A percentile compares a stretch with the other conserved stretches of the same genome.
Evolutionary conservation across 2,329 filamentous ascomycete species (phyloP).

Genomic region (Parafenestella ontariensis): DNA sequence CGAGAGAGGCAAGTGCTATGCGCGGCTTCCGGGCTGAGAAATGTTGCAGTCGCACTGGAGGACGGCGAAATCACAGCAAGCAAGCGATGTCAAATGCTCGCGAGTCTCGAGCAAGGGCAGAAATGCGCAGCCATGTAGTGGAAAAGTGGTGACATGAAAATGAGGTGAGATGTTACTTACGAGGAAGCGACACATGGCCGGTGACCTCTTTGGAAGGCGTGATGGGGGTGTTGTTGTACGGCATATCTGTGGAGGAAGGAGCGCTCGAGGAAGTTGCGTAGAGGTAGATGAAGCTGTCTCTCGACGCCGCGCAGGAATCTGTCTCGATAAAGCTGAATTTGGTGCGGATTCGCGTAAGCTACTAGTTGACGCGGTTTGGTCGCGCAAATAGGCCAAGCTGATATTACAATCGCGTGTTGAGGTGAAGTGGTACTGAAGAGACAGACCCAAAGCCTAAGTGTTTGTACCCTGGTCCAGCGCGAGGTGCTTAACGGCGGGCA

Average conservation of each 20-base stretch:
- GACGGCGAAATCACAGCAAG: not conserved
- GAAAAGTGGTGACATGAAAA: not conserved
- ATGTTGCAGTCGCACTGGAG: not conserved
- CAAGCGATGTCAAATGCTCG: not conserved
- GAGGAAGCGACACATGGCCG: slow-evolving; percentile 82
- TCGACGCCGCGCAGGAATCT: not conserved
- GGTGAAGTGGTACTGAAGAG: slow-evolving; percentile 1
- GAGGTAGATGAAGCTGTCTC: not conserved
- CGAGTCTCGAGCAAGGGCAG: not conserved
- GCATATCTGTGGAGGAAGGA: slow-evolving; percentile 64
- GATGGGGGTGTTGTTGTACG: slow-evolving; percentile 87
- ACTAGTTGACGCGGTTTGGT: slow-evolving; percentile 11
- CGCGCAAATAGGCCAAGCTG: slow-evolving; percentile 3
- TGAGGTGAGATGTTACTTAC: too few relatives aligned
- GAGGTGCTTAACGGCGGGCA: slow-evolving; percentile 1
- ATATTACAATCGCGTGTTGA: slow-evolving; percentile 12
- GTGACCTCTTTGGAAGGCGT: slow-evolving; percentile 81
- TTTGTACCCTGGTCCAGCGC: slow-evolving; percentile 6
- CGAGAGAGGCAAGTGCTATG: not conserved
- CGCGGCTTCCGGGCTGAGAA: too few relatives aligned
- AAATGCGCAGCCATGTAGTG: not conserved
- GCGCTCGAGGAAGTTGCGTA: not conserved
- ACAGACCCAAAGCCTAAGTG: slow-evolving; percentile 1
- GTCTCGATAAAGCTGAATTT: not conserved
- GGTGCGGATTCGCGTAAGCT: not conserved